Evolutionary conservation across 257 asterid genomes (phyloP).

Genomic region (Plantago major): DNA sequence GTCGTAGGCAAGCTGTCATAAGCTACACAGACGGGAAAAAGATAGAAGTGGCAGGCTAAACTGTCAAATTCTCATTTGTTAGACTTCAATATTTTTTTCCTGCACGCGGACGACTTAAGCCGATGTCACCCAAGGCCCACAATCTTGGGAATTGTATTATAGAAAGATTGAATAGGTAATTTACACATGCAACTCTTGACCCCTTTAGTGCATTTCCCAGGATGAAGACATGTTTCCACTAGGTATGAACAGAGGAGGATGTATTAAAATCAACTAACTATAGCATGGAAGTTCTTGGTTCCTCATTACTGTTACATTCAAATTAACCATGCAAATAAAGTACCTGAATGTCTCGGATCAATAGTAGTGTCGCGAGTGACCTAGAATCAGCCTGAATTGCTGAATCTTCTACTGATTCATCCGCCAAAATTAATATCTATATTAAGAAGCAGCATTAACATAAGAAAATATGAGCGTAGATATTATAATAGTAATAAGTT

Average conservation of each 20-base stretch:
- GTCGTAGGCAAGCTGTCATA: too few species aligned
- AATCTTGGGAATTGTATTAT: too few species aligned
- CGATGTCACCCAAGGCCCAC: too few species aligned
- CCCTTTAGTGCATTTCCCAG: too few species aligned
- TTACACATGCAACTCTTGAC: too few species aligned
- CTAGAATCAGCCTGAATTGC: conserved; percentile 95
- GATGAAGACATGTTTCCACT: too few species aligned
- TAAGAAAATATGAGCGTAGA: not conserved
- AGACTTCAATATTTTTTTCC: too few species aligned
- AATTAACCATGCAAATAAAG: conserved; percentile 10
- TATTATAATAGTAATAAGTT: too few species aligned
- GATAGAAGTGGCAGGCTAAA: not conserved
- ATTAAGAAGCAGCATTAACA: not conserved
- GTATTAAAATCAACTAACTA: not conserved
- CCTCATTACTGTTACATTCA: conserved; percentile 2
- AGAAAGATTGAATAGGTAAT: too few species aligned
- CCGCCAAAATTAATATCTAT: conserved; percentile 84
- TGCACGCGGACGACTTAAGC: too few species aligned
- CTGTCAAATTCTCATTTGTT: too few species aligned
- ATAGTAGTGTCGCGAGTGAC: conserved; percentile 83
- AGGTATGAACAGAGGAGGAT: not conserved
- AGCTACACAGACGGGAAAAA: not conserved
- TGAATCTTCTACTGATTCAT: conserved; percentile 87
- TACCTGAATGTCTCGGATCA: conserved; percentile 94
- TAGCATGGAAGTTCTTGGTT: not conserved